A percentile compares a stretch with the other conserved stretches of the same genome.
Evolutionary conservation across 768 basidiomycete species (phyloP).

Genomic region (Galerina marginata): DNA sequence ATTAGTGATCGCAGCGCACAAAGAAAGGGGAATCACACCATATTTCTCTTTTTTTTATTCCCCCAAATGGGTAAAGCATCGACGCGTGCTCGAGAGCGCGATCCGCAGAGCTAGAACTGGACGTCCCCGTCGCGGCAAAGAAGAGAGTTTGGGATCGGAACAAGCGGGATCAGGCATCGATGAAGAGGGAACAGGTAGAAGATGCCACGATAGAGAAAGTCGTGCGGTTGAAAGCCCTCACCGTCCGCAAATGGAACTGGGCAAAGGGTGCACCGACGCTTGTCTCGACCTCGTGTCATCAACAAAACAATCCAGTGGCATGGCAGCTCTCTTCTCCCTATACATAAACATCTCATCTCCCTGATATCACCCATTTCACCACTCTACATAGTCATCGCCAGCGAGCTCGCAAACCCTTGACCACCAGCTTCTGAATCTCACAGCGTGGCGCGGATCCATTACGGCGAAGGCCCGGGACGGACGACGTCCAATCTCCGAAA

Average conservation of each 20-base stretch:
- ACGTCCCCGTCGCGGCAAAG: not conserved
- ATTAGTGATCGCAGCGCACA: slow-evolving; percentile 8
- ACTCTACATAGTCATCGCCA: not conserved
- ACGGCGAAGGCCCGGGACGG: slow-evolving; percentile 38
- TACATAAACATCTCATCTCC: slow-evolving; percentile 2
- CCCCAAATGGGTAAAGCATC: too few species aligned
- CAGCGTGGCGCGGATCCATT: slow-evolving; percentile 30
- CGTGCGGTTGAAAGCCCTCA: slow-evolving; percentile 14
- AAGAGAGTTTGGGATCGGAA: slow-evolving; percentile 1
- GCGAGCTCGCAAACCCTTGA: slow-evolving; percentile 12
- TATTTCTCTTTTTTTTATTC: not conserved
- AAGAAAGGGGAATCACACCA: slow-evolving; percentile 3
- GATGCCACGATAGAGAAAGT: slow-evolving; percentile 19
- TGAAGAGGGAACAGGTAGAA: slow-evolving; percentile 3
- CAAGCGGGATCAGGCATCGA: slow-evolving; percentile 16
- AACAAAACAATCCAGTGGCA: slow-evolving; percentile 7
- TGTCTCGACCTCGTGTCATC: slow-evolving; percentile 31
- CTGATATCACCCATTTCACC: slow-evolving; percentile 3
- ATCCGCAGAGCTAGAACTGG: not conserved
- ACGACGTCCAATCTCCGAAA: slow-evolving; percentile 27
- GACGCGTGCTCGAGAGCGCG: not conserved
- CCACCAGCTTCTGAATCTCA: slow-evolving; percentile 13
- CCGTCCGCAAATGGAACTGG: slow-evolving; percentile 32
- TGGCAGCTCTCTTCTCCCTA: slow-evolving; percentile 9
- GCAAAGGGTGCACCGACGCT: slow-evolving; percentile 41